Base-by-base conservation (phyloP, 2,329 filamentous ascomycete genomes). In the Parastagonospora avenae region DNA sequence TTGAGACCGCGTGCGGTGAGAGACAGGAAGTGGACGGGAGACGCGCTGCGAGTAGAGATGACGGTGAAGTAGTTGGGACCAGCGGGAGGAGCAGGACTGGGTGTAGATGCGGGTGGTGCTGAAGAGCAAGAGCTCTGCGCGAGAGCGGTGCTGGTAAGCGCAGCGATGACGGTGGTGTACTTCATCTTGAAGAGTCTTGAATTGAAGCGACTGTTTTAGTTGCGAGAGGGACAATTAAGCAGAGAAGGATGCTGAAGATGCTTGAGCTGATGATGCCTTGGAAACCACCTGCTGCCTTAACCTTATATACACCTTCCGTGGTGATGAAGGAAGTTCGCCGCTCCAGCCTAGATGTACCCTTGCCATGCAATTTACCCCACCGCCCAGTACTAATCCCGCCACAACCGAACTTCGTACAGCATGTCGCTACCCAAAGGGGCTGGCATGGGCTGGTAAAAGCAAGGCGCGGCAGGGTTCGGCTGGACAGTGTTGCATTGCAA, bases 1-100 rank as follows among this genome's bases (percentile, higher is more conserved):
- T 74, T 74, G 29, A 70, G 66, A 32, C 76, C 76, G n/a, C 71
- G 70, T 31, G 82, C 82, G 37, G 78, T 77, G 53, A 84, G 64
- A 11, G 71, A 57, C 11, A 70, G 64, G 15, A 77, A 68, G 66
- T 85, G 79, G 61, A 85, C 76, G 32, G 77, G 77, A 1, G 79
- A 80, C 19, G 67, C 79, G 28, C 76, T 78, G 62, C 76, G 77
- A 42, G 70, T 54, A 8, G 64, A 76, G 55, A 79, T 76, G 61
- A 80, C 74, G 46, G 61, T 65, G 62, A 80, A 81, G 58, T 74
- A 72, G 42, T 39, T 44, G 27, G 49, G 51, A 28, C 42, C 51
- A 9, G 39, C 39, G 27, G 46, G 19, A 4, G 50, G 48, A 1
- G 62, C 15, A 2, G 37, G 15, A 12, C 37, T 41, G 8, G 40